Base-by-base conservation (phyloP, 2,329 filamentous ascomycete species). In the Alternaria panax region DNA sequence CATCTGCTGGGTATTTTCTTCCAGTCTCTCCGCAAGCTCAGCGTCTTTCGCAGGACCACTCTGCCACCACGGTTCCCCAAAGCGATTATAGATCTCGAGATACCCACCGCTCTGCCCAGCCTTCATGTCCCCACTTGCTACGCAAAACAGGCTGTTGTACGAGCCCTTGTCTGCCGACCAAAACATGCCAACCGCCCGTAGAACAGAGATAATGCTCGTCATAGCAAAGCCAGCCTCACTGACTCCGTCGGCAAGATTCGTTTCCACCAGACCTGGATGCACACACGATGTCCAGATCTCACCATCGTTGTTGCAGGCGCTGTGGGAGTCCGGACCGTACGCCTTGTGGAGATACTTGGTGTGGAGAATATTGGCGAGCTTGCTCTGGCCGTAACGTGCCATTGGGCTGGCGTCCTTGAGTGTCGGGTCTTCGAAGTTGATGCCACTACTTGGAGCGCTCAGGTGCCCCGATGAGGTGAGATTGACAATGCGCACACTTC, bases 401-500 rank as follows among this genome's bases (percentile, higher is more conserved):
- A 55, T 54, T 5, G 40, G 40, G n/a, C 60, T 36, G 25, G 59
- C 64, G 11, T 51, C 20, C 20, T 63, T 47, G 16, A 58, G 32
- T 6, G 48, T 22, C 20, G 32, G 27, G 32, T 66, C 55, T 3
- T 57, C 22, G 57, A 71, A 71, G 14, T 66, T 64, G 20, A 56
- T 60, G 18, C 69, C 67, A 2, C 55, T 57, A 2, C 65, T 48
- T 5, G 63, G 64, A 4, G 59, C 53, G 24, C 51, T 24, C 11
- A 54, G 22, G 32, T 70, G 67, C 1, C 63, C 68, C 9, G 54
- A 59, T 28, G 62, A 66, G 5, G 60, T 66, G 11, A 73, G 38
- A 24, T 62, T 65, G 5, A 73, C 63, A 20, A 74, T 62, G 7
- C 71, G 58, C 8, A 64, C 63, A 4, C 46, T 55, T n/a, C 78